Conservation (phyloP, 164 flowering plant genomes). For the Protea cynaroides region DNA sequence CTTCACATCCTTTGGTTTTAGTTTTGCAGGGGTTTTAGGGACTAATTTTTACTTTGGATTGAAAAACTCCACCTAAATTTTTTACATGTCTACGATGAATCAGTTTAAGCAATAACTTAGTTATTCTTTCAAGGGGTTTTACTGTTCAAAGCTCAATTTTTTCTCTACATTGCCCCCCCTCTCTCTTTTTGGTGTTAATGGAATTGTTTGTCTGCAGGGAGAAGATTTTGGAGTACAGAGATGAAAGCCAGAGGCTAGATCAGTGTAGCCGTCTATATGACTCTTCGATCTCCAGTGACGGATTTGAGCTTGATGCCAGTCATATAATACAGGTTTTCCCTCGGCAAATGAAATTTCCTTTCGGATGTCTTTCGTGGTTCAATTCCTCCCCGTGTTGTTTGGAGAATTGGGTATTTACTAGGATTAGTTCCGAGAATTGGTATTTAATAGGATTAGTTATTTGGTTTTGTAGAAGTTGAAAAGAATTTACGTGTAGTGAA, state of each 20-base stretch:
- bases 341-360: background rate
- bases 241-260: constrained; percentile 87
- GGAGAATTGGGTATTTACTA: background rate
- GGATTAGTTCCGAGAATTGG: background rate
- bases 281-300: constrained; percentile 74
- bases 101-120: background rate
- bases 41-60: background rate
- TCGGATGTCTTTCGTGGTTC: background rate
- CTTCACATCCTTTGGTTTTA: constrained; percentile 78
- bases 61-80: too few species aligned
- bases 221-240: constrained; percentile 75
- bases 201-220: constrained; percentile 41
- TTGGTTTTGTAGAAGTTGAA: too few species aligned
- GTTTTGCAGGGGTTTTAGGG: background rate
- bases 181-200: background rate
- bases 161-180: too few species aligned
- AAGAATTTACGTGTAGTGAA: too few species aligned
- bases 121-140: background rate
- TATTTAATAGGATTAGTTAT: too few species aligned
- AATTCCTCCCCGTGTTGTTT: background rate
- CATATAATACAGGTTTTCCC: constrained; percentile 69
- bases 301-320: constrained; percentile 82
- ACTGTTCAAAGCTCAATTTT: background rate
- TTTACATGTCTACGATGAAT: background rate
- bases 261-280: constrained; percentile 93